Base-by-base conservation (phyloP, 2,329 filamentous ascomycete species). In the Scedosporium aurantiacum region DNA sequence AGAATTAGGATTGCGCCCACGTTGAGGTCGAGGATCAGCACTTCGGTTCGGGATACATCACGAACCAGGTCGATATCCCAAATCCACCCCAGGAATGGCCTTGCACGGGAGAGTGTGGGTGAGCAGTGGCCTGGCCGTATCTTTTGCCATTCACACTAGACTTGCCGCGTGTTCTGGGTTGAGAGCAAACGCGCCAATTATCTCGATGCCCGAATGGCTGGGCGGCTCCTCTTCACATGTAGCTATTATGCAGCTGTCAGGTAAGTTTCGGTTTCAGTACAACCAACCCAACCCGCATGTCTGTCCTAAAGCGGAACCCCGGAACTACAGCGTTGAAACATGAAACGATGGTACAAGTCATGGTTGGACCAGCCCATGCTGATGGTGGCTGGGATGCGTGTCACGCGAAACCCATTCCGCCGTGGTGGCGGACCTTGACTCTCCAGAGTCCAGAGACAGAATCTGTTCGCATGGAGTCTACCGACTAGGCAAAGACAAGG, bases 261-360 rank as follows among this genome's bases (percentile, higher is more conserved):
- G 21, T n/a, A 25, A 10, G 58, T 60, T 60, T 60, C 58, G 47
- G 58, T 54, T 60, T 55, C 58, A 60, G 58, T 41, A 40, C n/a
- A 7, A 28, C 58, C 45, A 60, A 54, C 58, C 58, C 58, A n/a
- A n/a, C n/a, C n/a, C n/a, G n/a, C n/a, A n/a, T n/a, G 58, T 14
- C 8, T n/a, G 27, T 27, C 25, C 37, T 6, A 45, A 59, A 52
- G 27, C 8, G 43, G 25, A 50, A 28, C 43, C 58, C 43, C 27
- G 25, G 28, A 50, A 18, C 23, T 21, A 14, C 16, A 50, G 25
- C 45, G 8, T 28, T 60, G 58, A 54, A 60, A 60, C 47, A 25
- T 54, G 28, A 60, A 60, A 60, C 45, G 18, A 25, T 47, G 45
- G 23, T n/a, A 28, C 27, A 37, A 25, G 27, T 28, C 25, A 32